Percentiles rank a stretch among this genome's conserved stretches.
Evolutionary conservation across 2,329 filamentous ascomycete species (phyloP).

Genomic region (Aureobasidium sp.): DNA sequence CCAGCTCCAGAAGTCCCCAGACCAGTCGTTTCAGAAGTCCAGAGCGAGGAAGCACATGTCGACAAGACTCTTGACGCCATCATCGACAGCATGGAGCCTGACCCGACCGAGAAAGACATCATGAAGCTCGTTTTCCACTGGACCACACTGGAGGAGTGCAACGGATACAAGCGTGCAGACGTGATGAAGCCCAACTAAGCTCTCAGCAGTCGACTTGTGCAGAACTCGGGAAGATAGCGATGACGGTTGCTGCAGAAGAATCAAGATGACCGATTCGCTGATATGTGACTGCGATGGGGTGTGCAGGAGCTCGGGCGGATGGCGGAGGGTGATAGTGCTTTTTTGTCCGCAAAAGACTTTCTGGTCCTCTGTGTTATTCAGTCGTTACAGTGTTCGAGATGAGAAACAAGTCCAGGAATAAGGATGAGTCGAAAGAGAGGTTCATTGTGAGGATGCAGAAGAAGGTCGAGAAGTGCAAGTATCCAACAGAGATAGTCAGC

Average conservation of each 20-base stretch:
- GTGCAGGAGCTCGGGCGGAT: background rate
- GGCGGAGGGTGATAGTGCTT: background rate
- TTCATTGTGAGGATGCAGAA: background rate
- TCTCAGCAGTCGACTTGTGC: rapidly evolving
- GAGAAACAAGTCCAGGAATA: background rate
- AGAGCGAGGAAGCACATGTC: background rate
- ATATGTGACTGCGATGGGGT: background rate
- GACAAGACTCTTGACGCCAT: background rate
- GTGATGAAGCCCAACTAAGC: background rate
- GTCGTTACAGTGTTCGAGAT: background rate
- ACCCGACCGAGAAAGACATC: background rate
- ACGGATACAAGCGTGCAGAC: background rate
- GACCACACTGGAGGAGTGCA: background rate
- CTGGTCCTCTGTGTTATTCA: background rate
- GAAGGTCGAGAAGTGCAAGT: background rate
- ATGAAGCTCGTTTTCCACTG: background rate
- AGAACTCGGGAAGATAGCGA: background rate
- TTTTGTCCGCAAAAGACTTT: background rate
- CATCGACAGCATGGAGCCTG: background rate
- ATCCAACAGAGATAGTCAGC: background rate
- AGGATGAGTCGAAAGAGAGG: background rate
- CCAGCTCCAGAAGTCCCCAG: background rate
- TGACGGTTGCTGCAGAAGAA: background rate
- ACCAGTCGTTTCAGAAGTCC: background rate
- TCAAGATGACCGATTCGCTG: background rate